Evolutionary conservation across 2,329 filamentous ascomycete genomes (phyloP).

Genomic region (Neoscytalidium dimidiatum): DNA sequence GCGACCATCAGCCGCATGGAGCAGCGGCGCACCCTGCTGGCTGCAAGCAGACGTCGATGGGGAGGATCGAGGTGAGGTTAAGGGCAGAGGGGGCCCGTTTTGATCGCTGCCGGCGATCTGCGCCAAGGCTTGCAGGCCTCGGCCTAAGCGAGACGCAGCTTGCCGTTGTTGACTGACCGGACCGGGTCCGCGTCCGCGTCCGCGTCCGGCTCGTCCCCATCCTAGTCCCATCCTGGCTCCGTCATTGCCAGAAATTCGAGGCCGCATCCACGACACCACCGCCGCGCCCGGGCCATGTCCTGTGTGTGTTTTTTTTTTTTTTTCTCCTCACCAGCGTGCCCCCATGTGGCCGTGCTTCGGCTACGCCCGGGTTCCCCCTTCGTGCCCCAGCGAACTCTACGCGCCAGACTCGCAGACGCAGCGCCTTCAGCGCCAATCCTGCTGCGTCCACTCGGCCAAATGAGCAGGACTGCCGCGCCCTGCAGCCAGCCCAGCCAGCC

Average conservation of each 20-base stretch:
- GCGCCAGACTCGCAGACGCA: not conserved
- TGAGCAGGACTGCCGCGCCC: not conserved
- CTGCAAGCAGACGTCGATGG: not conserved
- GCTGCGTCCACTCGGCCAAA: not conserved
- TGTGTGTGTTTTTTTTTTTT: too few species aligned
- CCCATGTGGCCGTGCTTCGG: slow-evolving; percentile 4
- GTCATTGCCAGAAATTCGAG: not conserved
- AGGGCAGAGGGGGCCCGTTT: not conserved
- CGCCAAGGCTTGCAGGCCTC: slow-evolving; percentile 1
- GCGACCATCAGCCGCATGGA: not conserved
- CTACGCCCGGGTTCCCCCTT: not conserved
- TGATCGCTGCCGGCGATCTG: slow-evolving; percentile 16
- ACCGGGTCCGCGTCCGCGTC: too few species aligned
- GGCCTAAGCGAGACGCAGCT: slow-evolving; percentile 8
- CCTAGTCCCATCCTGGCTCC: too few species aligned
- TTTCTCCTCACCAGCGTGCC: not conserved
- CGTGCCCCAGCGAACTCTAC: not conserved
- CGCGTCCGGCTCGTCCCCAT: too few species aligned
- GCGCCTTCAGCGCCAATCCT: not conserved
- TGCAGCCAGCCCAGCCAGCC: not conserved
- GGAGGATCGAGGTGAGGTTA: slow-evolving; percentile 1
- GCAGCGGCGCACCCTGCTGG: not conserved
- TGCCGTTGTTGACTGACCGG: too few species aligned
- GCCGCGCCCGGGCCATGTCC: not conserved
- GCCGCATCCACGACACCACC: slow-evolving; percentile 4